Conservation (phyloP, 768 basidiomycete genomes). For the Rhizopogon vinicolor region DNA sequence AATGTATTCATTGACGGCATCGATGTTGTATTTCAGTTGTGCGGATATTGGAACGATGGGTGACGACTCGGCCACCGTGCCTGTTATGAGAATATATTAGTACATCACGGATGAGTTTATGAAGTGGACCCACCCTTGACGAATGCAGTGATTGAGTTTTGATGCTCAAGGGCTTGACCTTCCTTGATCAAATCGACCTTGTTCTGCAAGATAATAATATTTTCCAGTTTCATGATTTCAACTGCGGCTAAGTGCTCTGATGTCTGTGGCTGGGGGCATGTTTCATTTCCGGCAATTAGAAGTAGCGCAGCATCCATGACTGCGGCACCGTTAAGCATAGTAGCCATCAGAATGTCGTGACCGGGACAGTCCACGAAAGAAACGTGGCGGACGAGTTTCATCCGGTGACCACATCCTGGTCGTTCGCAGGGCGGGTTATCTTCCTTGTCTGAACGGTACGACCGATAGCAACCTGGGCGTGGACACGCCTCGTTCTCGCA, state of each 20-base stretch:
- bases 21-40: conserved; percentile 98
- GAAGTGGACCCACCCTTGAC: conserved; percentile 68
- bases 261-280: conserved; percentile 98
- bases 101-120: background rate
- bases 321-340: conserved; percentile 99
- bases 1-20: conserved; percentile 98
- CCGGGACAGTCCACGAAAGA: conserved; percentile 98
- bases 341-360: conserved; percentile 99
- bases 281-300: conserved; percentile 96
- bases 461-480: conserved; percentile 90
- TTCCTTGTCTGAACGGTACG: conserved; percentile 92
- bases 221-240: conserved; percentile 98
- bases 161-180: conserved; percentile 88
- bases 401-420: conserved; percentile 83
- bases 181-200: conserved; percentile 99
- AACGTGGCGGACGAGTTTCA: conserved; percentile 93
- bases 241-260: conserved; percentile 98
- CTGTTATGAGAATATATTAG: conserved; percentile 32
- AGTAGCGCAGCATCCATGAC: conserved; percentile 99
- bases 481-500: conserved; percentile 93
- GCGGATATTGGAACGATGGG: conserved; percentile 99
- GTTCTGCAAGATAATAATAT: conserved; percentile 97
- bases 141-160: conserved; percentile 93
- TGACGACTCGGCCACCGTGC: conserved; percentile 94
- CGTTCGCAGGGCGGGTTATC: conserved; percentile 91